Evolutionary conservation across 2,329 filamentous ascomycete genomes (phyloP).

Genomic region (Emydomyces testavorans): DNA sequence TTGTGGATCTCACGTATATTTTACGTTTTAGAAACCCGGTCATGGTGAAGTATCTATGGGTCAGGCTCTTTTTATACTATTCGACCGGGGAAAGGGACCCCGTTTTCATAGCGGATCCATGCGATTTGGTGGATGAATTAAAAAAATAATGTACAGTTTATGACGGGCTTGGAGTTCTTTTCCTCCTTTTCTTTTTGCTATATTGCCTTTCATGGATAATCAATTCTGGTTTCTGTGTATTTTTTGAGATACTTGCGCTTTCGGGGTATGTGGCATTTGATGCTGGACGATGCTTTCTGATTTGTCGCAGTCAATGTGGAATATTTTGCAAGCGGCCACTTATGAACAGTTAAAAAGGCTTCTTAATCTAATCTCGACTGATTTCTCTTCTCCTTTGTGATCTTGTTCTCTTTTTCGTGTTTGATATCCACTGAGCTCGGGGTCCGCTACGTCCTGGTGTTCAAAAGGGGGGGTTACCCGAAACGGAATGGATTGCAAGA

Average conservation of each 20-base stretch:
- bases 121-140: not conserved
- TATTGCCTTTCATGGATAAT: not conserved
- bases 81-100: not conserved
- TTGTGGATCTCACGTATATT: not conserved
- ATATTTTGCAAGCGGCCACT: not conserved
- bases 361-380: not conserved
- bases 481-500: not conserved
- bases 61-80: not conserved
- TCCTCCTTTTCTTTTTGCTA: not conserved
- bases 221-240: not conserved
- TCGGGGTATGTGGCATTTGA: not conserved
- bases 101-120: no score
- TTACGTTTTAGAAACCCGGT: not conserved
- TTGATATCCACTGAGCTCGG: not conserved
- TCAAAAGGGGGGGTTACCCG: conserved; percentile 5
- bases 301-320: not conserved
- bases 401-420: not conserved
- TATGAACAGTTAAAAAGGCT: not conserved
- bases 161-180: not conserved
- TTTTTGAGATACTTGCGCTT: not conserved
- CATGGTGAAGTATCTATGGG: not conserved
- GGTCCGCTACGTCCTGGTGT: not conserved
- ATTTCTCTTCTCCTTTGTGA: not conserved
- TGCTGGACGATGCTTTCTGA: not conserved
- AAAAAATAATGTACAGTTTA: conserved; percentile 5